phyloP scores from a whole-genome alignment of 2,329 filamentous ascomycete genomes.

The Alternaria sp. region DNA sequence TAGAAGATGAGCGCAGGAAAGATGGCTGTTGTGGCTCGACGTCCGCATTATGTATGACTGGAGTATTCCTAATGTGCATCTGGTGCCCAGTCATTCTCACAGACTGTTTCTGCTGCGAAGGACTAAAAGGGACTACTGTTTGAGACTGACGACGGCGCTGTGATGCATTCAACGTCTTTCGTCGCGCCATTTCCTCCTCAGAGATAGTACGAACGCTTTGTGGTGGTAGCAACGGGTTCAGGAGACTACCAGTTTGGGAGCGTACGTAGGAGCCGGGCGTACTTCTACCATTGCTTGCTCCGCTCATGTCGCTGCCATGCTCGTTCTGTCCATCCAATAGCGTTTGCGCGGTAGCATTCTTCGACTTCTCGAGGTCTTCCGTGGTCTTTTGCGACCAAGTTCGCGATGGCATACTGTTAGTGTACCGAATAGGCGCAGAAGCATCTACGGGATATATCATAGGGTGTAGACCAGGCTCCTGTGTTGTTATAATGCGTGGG shows the following conservation, averaged over 20 bases:
- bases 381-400: slow-evolving; percentile 1
- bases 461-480: slow-evolving; percentile 30
- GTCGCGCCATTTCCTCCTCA: not conserved
- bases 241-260: not conserved
- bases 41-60: not conserved
- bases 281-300: not conserved
- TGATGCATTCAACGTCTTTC: not conserved
- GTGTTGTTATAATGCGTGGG: slow-evolving; percentile 12
- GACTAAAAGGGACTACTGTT: not conserved
- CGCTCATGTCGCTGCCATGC: not conserved
- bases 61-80: not conserved
- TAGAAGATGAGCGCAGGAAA: slow-evolving; percentile 8
- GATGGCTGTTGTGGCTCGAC: slow-evolving; percentile 2
- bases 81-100: not conserved
- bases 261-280: not conserved
- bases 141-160: not conserved
- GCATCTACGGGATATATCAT: slow-evolving; percentile 10
- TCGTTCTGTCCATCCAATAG: not conserved
- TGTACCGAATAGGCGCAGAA: slow-evolving; percentile 6
- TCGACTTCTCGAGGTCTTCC: not conserved
- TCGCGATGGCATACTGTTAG: slow-evolving; percentile 16
- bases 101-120: not conserved
- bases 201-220: not conserved
- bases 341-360: not conserved
- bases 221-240: not conserved